Conservation (phyloP, 768 basidiomycete genomes). For the Leccinum barrowsii region DNA sequence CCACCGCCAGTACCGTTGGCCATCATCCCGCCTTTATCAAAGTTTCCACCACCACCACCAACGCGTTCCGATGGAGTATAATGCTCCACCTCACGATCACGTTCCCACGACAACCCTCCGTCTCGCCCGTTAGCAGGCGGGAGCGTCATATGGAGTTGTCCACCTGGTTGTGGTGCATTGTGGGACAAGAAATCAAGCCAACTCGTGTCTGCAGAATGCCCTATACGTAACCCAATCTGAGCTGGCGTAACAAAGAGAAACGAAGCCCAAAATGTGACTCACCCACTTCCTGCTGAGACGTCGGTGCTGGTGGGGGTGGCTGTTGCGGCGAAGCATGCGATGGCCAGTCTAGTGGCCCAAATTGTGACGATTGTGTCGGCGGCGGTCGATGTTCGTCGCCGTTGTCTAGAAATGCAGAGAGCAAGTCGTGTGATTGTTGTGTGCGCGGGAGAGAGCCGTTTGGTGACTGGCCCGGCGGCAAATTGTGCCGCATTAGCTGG, state of each 20-base stretch:
- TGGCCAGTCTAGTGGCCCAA: constrained; percentile 31
- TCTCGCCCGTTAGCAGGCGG: constrained; percentile 25
- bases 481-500: constrained; percentile 28
- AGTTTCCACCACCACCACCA: constrained; percentile 7
- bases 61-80: constrained; percentile 29
- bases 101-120: constrained; percentile 28
- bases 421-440: constrained; percentile 26
- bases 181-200: constrained; percentile 35
- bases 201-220: constrained; percentile 28
- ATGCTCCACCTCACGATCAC: constrained; percentile 29
- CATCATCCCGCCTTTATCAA: background rate
- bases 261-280: background rate
- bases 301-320: constrained; percentile 14
- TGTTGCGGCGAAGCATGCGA: constrained; percentile 28
- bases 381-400: constrained; percentile 26
- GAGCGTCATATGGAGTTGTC: constrained; percentile 29
- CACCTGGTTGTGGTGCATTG: constrained; percentile 21
- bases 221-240: constrained; percentile 8
- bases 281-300: constrained; percentile 27
- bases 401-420: constrained; percentile 31
- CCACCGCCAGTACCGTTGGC: background rate
- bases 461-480: constrained; percentile 17
- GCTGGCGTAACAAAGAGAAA: background rate
- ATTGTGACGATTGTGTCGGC: constrained; percentile 23
- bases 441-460: constrained; percentile 18